Percentiles rank a stretch among this genome's conserved stretches.
phyloP scores from a whole-genome alignment of 2,329 filamentous ascomycete species.

The Penicillium aurantiogriseum region DNA sequence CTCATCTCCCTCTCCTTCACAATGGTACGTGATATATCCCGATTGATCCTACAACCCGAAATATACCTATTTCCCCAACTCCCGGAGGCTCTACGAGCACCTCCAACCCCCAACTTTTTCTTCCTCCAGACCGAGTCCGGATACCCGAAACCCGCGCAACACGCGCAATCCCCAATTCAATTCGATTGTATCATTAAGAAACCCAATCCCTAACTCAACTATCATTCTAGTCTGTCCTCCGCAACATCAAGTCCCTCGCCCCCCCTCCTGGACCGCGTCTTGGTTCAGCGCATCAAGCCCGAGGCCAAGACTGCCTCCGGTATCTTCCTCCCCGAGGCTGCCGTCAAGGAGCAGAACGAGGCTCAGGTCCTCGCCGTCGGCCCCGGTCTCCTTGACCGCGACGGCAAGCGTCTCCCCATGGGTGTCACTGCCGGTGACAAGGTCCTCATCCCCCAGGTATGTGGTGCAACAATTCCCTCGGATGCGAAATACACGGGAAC shows the following conservation, averaged over 20 bases:
- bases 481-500: background rate
- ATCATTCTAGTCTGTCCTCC: slow-evolving; percentile 61
- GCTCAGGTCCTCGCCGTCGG: slow-evolving; percentile 94
- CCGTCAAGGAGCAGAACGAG: slow-evolving; percentile 98
- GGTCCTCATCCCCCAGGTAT: slow-evolving; percentile 91
- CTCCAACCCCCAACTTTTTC: slow-evolving; percentile 6
- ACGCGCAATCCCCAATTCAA: background rate
- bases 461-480: slow-evolving; percentile 28
- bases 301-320: slow-evolving; percentile 94
- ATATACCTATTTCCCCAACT: background rate
- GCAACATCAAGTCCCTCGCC: slow-evolving; percentile 90
- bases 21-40: slow-evolving; percentile 24
- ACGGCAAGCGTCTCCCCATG: slow-evolving; percentile 83
- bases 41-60: background rate
- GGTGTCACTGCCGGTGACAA: slow-evolving; percentile 82
- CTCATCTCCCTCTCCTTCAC: slow-evolving; percentile 17
- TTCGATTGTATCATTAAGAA: background rate
- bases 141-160: slow-evolving; percentile 9
- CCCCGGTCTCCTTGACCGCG: slow-evolving; percentile 80
- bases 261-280: slow-evolving; percentile 97
- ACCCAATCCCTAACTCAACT: background rate
- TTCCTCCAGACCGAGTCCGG: slow-evolving; percentile 7
- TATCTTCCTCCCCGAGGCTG: slow-evolving; percentile 96
- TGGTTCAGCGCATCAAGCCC: slow-evolving; percentile 96
- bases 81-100: background rate